Evolutionary conservation across 768 basidiomycete genomes (phyloP).

Genomic region (Coprinopsis marcescibilis): DNA sequence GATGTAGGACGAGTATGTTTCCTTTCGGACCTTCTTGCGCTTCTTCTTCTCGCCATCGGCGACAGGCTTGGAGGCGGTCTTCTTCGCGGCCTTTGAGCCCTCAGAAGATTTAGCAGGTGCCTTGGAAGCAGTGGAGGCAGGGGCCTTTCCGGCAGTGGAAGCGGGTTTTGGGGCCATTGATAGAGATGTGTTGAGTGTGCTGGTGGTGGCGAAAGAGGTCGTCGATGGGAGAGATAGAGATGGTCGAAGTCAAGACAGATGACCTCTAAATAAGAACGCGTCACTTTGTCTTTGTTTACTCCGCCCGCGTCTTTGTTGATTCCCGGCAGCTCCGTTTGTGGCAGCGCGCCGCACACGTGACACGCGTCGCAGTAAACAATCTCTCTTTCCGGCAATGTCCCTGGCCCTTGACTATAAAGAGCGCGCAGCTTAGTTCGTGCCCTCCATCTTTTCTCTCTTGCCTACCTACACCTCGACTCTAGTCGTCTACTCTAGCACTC

Average conservation of each 20-base stretch:
- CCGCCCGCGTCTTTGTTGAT: constrained; percentile 2
- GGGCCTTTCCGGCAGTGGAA: constrained; percentile 77
- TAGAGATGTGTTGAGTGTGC: neutral
- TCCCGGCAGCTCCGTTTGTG: neutral
- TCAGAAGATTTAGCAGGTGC: constrained; percentile 63
- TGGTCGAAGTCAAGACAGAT: neutral
- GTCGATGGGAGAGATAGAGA: constrained; percentile 7
- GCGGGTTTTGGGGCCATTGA: constrained; percentile 82
- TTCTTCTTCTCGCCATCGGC: constrained; percentile 82
- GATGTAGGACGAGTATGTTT: constrained; percentile 93
- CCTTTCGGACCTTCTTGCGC: constrained; percentile 82
- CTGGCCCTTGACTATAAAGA: neutral
- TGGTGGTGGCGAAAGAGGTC: neutral
- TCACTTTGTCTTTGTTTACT: constrained; percentile 6
- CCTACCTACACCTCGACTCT: neutral
- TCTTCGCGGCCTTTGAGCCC: constrained; percentile 71
- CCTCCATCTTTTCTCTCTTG: neutral
- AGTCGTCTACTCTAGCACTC: constrained; percentile 7
- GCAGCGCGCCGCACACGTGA: constrained; percentile 9
- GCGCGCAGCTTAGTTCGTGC: neutral
- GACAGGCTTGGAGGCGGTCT: constrained; percentile 54
- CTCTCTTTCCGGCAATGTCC: neutral
- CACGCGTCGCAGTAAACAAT: constrained; percentile 7
- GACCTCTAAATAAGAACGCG: constrained; percentile 5
- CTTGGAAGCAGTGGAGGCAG: constrained; percentile 64